Percentiles rank a stretch among this genome's conserved stretches.
Evolutionary conservation across 1,139 yeast species (phyloP).

Genomic region (Saccharomyces hybrid): DNA sequence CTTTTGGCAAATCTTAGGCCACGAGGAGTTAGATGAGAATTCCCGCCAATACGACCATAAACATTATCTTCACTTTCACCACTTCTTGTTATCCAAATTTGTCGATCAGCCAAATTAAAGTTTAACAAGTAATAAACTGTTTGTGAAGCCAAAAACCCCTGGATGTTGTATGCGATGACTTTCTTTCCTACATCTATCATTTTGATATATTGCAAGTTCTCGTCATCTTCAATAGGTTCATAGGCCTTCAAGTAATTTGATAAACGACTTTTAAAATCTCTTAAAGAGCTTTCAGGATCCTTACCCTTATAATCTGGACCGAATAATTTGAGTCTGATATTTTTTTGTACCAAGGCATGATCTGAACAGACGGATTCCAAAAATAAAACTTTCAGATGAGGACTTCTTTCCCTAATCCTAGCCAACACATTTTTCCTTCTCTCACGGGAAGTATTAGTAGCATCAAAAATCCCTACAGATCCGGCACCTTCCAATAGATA

Average conservation of each 20-base stretch:
- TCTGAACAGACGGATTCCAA: constrained; percentile 86
- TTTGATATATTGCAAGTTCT: constrained; percentile 78
- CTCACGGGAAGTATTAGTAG: constrained; percentile 79
- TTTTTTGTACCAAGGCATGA: constrained; percentile 66
- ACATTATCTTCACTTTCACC: constrained; percentile 88
- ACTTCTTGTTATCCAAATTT: constrained; percentile 92
- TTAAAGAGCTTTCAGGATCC: constrained; percentile 74
- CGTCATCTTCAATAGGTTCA: constrained; percentile 78
- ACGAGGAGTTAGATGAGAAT: constrained; percentile 69
- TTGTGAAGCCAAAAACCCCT: constrained; percentile 90
- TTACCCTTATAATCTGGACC: constrained; percentile 91
- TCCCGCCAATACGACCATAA: constrained; percentile 83
- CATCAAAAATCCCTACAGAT: constrained; percentile 91
- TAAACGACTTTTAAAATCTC: constrained; percentile 76
- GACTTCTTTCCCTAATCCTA: constrained; percentile 59
- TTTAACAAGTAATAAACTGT: constrained; percentile 84
- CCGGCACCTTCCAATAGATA: constrained; percentile 77
- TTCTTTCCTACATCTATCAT: constrained; percentile 95
- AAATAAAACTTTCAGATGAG: constrained; percentile 68
- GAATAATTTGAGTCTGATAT: constrained; percentile 73
- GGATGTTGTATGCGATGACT: constrained; percentile 83
- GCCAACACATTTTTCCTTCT: constrained; percentile 65
- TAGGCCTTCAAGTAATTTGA: constrained; percentile 83
- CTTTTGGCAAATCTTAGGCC: constrained; percentile 72
- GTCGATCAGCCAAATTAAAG: constrained; percentile 84